Evolutionary conservation across 805 yeast genomes (phyloP).

Genomic region (Saccharomyces kudriavzevii): DNA sequence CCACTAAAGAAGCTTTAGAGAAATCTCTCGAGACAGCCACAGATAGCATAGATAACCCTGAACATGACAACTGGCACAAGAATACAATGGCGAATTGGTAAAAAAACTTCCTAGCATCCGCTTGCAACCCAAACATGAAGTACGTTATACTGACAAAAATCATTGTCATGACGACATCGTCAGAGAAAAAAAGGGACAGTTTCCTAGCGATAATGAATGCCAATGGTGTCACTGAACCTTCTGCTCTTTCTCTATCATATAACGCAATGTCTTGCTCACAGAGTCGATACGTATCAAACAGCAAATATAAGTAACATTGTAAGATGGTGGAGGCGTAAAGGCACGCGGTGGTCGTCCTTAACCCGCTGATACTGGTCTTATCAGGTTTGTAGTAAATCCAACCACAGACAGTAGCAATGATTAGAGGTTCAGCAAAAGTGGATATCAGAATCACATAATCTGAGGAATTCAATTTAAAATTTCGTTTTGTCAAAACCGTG

Average conservation of each 20-base stretch:
- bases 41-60: conserved; percentile 25
- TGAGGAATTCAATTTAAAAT: conserved; percentile 38
- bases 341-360: conserved; percentile 49
- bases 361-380: conserved; percentile 39
- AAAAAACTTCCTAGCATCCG: conserved; percentile 45
- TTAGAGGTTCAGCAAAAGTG: conserved; percentile 38
- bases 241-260: conserved; percentile 62
- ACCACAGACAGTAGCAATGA: conserved; percentile 58
- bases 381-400: conserved; percentile 66
- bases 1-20: conserved; percentile 50
- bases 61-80: conserved; percentile 41
- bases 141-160: conserved; percentile 55
- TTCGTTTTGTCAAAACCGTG: conserved; percentile 37
- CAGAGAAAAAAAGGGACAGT: conserved; percentile 55
- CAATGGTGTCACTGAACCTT: conserved; percentile 53
- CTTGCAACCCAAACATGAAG: conserved; percentile 68
- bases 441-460: conserved; percentile 44
- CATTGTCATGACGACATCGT: conserved; percentile 58
- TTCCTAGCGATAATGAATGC: conserved; percentile 65
- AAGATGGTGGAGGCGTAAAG: conserved; percentile 46
- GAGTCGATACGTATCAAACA: conserved; percentile 53
- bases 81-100: conserved; percentile 52
- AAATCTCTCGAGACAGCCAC: conserved; percentile 56
- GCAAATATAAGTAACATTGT: conserved; percentile 46
- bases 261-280: conserved; percentile 47